A percentile compares a stretch with the other conserved stretches of the same genome.
Evolutionary conservation across 2,329 filamentous ascomycete genomes (phyloP).

Genomic region (Fusarium papillatum): DNA sequence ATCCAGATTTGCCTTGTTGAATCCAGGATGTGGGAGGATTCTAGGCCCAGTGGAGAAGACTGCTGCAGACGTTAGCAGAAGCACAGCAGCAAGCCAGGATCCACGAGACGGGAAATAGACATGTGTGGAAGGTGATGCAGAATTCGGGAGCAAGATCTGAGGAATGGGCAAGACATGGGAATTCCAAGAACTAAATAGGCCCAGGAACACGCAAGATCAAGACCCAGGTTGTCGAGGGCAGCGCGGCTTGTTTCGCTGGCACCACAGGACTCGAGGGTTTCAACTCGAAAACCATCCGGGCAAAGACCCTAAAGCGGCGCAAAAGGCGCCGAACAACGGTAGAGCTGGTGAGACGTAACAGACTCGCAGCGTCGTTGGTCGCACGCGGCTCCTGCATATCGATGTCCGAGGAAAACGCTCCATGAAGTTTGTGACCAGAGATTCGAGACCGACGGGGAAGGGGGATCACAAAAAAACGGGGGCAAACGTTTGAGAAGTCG

Average conservation of each 20-base stretch:
- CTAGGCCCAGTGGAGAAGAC: slow-evolving; percentile 22
- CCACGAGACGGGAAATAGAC: slow-evolving; percentile 8
- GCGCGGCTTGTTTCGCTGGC: slow-evolving; percentile 24
- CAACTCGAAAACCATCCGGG: slow-evolving; percentile 21
- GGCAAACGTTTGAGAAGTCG: slow-evolving; percentile 12
- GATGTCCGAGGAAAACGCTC: slow-evolving; percentile 1
- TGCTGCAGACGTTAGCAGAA: slow-evolving; percentile 29
- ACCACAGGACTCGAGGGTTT: slow-evolving; percentile 19
- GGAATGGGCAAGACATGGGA: background rate
- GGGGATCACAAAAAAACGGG: slow-evolving; percentile 12
- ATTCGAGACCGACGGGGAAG: slow-evolving; percentile 6
- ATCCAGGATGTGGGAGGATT: slow-evolving; percentile 24
- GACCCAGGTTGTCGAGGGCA: slow-evolving; percentile 19
- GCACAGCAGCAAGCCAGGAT: slow-evolving; percentile 29
- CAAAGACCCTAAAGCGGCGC: slow-evolving; percentile 28
- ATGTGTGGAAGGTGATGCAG: slow-evolving; percentile 9
- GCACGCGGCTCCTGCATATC: slow-evolving; percentile 11
- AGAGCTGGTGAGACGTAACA: slow-evolving; percentile 15
- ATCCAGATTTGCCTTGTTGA: slow-evolving; percentile 11
- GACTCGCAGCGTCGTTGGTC: slow-evolving; percentile 13
- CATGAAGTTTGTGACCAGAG: slow-evolving; percentile 13
- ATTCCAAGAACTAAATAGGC: slow-evolving; percentile 3
- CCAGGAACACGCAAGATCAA: slow-evolving; percentile 1
- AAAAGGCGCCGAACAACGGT: slow-evolving; percentile 13
- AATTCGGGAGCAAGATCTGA: background rate